Evolutionary conservation across 2,329 filamentous ascomycete species (phyloP).

Genomic region (Clarireedia paspali): DNA sequence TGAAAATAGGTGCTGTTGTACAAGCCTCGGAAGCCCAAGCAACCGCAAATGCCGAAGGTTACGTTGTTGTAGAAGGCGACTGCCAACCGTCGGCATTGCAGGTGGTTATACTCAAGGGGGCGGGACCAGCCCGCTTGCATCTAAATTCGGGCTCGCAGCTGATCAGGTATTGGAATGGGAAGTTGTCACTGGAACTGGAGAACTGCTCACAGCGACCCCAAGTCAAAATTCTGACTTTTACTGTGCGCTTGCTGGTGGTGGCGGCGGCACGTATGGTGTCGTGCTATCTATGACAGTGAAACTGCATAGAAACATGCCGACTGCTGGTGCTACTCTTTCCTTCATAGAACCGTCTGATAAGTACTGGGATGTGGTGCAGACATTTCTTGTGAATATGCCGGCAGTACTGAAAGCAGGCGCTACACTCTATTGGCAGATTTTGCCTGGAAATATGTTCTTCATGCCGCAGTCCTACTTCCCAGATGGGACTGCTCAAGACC

Average conservation of each 20-base stretch:
- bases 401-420: constrained; percentile 1
- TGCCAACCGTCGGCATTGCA: constrained; percentile 47
- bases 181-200: constrained; percentile 44
- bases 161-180: constrained; percentile 50
- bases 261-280: constrained; percentile 50
- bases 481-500: constrained; percentile 4
- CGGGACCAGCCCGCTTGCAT: constrained; percentile 45
- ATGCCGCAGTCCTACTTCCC: constrained; percentile 8
- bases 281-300: constrained; percentile 47
- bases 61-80: constrained; percentile 43
- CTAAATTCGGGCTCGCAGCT: constrained; percentile 47
- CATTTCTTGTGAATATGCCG: constrained; percentile 4
- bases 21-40: constrained; percentile 38
- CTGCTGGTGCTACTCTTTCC: constrained; percentile 9
- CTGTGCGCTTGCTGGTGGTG: constrained; percentile 55
- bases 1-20: too few relatives aligned
- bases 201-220: constrained; percentile 38
- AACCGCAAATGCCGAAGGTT: constrained; percentile 33
- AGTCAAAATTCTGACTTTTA: constrained; percentile 46
- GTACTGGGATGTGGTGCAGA: constrained; percentile 4
- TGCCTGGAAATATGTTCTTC: constrained; percentile 9
- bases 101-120: constrained; percentile 54
- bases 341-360: constrained; percentile 2
- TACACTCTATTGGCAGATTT: constrained; percentile 2
- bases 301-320: constrained; percentile 36